Base-by-base conservation (phyloP, 2,329 filamentous ascomycete genomes). In the Mycosphaerella arachidis region DNA sequence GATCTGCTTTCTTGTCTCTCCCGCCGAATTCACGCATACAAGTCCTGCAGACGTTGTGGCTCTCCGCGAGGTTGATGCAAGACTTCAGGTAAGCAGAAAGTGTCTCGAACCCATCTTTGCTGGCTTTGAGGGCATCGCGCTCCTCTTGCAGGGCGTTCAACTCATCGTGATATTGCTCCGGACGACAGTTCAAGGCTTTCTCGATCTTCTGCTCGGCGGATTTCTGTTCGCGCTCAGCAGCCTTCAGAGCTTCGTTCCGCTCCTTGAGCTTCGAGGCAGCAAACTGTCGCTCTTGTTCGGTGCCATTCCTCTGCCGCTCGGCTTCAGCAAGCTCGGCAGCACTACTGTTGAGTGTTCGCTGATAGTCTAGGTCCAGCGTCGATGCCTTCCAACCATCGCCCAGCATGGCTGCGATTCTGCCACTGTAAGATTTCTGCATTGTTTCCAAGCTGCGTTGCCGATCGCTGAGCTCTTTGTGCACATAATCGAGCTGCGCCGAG, bases 401-500 rank as follows among this genome's bases (percentile, higher is more conserved):
- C 33, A 97, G 67, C 10, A 90, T 74, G 6, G 81, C 77, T 12
- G 83, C 80, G 24, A 99, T 80, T 66, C 89, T 89, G 35, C 87
- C 80, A 54, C 82, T 84, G 79, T 95, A 91, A 0, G 91, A 91
- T 52, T 80, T 85, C 63, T 80, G 84, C 77, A 97, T 85, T 0
- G 90, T 94, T 8, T 92, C 84, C 2, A 97, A 79, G 62, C 89
- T 89, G 35, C 85, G 83, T 72, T 89, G 84, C 57, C 88, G 85
- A 65, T 91, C 87, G 63, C 85, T 84, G 30, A 91, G 75, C 70
- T 96, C 90, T 67, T 92, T 92, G 69, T 89, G 92, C 35, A 92
- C 82, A 67, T 90, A 86, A 59, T 96, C 90, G 10, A 99, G 81
- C 67, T 90, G 88, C 12, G 93, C 94, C 40, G 92, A 84, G 63